Conservation (phyloP, 2,329 filamentous ascomycete species). For the Lasiodiplodia citricola region DNA sequence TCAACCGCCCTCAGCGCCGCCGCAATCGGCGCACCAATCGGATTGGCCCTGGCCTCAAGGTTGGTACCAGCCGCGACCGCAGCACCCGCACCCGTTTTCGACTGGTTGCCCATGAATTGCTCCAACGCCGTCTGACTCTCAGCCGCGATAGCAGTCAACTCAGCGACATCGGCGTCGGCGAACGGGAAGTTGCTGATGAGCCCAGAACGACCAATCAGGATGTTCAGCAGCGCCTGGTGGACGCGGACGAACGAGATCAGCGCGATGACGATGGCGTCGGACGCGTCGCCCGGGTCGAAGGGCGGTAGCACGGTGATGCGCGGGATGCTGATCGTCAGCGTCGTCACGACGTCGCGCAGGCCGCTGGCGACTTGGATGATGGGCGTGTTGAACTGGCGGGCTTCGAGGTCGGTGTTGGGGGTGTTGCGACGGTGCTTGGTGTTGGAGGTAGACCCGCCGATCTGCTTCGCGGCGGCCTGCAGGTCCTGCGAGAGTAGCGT, state of each 20-base stretch:
- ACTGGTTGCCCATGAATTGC: background rate
- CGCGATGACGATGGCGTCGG: conserved; percentile 28
- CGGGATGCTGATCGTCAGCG: conserved; percentile 1
- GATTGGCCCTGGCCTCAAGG: background rate
- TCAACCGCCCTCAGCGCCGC: conserved; percentile 27
- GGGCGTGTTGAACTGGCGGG: background rate
- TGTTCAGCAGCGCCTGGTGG: conserved; percentile 29
- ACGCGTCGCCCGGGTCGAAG: conserved; percentile 5
- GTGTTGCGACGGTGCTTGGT: background rate
- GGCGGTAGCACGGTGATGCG: conserved; percentile 17
- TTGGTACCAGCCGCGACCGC: too few relatives aligned
- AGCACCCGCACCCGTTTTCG: too few relatives aligned
- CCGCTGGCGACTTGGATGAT: conserved; percentile 25
- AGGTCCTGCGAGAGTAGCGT: conserved; percentile 28
- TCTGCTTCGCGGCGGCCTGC: conserved; percentile 24
- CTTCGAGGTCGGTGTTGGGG: background rate
- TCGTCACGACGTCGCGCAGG: conserved; percentile 8
- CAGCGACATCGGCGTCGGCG: background rate
- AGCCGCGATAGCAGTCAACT: background rate
- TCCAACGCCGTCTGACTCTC: background rate
- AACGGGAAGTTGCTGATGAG: conserved; percentile 21
- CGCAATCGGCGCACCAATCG: conserved; percentile 24
- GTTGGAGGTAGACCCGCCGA: background rate
- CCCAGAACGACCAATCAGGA: conserved; percentile 27
- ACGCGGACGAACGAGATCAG: conserved; percentile 28